A percentile compares a stretch with the other conserved stretches of the same genome.
phyloP scores from a whole-genome alignment of 1,139 yeast genomes.

The Debaryomyces robertsiae region DNA sequence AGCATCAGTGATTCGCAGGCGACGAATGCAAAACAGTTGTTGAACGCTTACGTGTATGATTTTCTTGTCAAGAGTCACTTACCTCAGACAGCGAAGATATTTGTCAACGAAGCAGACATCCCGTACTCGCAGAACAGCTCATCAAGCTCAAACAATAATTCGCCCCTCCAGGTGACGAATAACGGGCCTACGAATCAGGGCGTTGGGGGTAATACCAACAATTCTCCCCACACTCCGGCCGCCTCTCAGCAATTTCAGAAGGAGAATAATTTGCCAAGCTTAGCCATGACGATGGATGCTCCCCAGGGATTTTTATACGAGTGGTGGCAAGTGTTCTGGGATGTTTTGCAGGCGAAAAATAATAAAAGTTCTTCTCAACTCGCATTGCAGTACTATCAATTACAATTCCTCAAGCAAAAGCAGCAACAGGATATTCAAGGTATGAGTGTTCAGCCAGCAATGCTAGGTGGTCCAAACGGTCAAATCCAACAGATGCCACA shows the following conservation, averaged over 20 bases:
- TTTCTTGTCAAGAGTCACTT: constrained; percentile 76
- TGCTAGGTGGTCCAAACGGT: constrained; percentile 10
- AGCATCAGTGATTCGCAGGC: constrained; percentile 53
- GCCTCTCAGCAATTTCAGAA: constrained; percentile 24
- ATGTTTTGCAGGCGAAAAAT: constrained; percentile 78
- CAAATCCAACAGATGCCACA: constrained; percentile 23
- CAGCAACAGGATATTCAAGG: constrained; percentile 50
- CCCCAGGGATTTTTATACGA: constrained; percentile 87
- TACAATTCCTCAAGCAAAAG: constrained; percentile 65
- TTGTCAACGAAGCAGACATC: constrained; percentile 71
- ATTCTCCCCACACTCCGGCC: constrained; percentile 20
- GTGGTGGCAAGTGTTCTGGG: constrained; percentile 99
- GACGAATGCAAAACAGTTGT: constrained; percentile 60
- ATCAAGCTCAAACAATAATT: constrained; percentile 20
- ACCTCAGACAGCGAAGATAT: constrained; percentile 69
- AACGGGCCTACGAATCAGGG: constrained; percentile 10
- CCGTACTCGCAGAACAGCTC: constrained; percentile 27
- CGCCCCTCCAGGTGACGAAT: constrained; percentile 20
- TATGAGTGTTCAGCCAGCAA: constrained; percentile 7
- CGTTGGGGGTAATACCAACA: constrained; percentile 2
- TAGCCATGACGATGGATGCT: constrained; percentile 66
- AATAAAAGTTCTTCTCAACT: constrained; percentile 59
- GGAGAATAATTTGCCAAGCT: constrained; percentile 49
- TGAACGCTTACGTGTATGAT: constrained; percentile 87
- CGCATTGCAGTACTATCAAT: constrained; percentile 73